Base-by-base conservation (phyloP, 768 basidiomycete genomes). In the Boletus patriciae region DNA sequence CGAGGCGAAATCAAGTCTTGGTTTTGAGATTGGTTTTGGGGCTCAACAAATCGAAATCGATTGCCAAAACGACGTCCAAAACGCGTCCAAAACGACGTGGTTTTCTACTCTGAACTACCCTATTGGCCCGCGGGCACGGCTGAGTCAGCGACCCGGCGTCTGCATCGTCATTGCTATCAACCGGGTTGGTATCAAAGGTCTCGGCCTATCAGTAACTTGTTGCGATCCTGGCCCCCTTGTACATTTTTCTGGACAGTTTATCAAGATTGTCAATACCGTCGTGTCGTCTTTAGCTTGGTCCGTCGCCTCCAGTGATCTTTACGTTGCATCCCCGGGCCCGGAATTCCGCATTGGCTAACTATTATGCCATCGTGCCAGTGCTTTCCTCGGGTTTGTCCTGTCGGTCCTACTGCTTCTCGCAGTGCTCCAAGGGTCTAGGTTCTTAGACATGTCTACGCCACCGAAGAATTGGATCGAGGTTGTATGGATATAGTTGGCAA, bases 101-200 rank as follows among this genome's bases (percentile, higher is more conserved):
- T n/a, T n/a, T n/a, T n/a, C n/a, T n/a, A n/a, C n/a, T n/a, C n/a
- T n/a, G n/a, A n/a, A n/a, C n/a, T n/a, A n/a, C n/a, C n/a, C n/a
- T n/a, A n/a, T n/a, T 25, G 25, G 25, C 4, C 25, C 25, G 25
- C 25, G 25, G 25, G 25, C 25, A 25, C 25, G 25, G 25, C 25
- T 25, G 25, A 25, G 25, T 25, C 25, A 25, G 25, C 25, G 25
- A 25, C 4, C 25, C 25, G 2, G 78, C 78, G 31, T 71, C 76
- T 3, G 74, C 73, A 19, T 83, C 68, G 82, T 84, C 45, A 81
- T 84, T 37, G 82, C 82, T 1, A 74, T 78, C 47, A 62, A 67
- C 29, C 66, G 66, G 29, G 81, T 82, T 16, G 84, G 82, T 25
- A 84, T 85, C 70, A 80, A 75, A 55, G 80, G 69, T 15, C 70